Base-by-base conservation (phyloP, 257 asterid genomes). In the Verbascum thapsus region DNA sequence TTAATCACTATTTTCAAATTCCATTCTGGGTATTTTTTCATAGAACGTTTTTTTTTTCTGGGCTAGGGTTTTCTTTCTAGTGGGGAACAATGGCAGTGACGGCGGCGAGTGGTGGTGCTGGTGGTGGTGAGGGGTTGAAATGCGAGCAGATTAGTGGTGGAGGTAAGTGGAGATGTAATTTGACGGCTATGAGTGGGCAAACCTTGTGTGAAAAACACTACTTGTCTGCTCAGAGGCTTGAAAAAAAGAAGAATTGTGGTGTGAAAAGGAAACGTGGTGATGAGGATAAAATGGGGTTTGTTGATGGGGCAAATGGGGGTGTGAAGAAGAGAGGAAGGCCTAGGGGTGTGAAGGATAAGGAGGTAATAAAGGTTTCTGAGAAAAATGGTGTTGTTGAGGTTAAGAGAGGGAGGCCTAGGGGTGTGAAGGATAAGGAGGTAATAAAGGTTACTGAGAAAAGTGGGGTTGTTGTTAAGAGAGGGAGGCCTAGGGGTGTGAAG, bases 401-500 rank as follows among this genome's bases (percentile, higher is more conserved):
- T 42, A 43, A 51, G 18, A 73, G 62, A 32, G 53, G 11, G 60
- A 67, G 82, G 51, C 83, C 73, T 22, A 70, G 5, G 32, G 32
- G 32, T 26, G 5, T 17, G 19, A 43, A 13, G 19, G n/a, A 43
- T 13, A 7, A 6, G 18, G 50, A 43, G 50, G n/a, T 11, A 10
- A 9, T 17, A 1, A 35, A 4, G 18, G 45, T 15, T 30, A 37
- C 23, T n/a, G 50, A 6, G 56, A 58, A 19, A 20, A 48, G 43
- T 59, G 64, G 62, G 16, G 62, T 19, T 58, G 53, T 58, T 18
- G 67, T 39, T 48, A 54, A 42, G 47, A 79, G 76, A 47, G 73
- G 51, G 61, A 64, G 84, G 35, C 82, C 78, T 6, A 78, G 74
- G 59, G 84, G 81, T 53, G 74, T 63, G 6, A 62, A 40, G 49